These are phyloP conservation scores for Lachnellula hyalina DNA, from an alignment of 2,329 filamentous ascomycete genomes.

Conservation along the genomic window DNA sequence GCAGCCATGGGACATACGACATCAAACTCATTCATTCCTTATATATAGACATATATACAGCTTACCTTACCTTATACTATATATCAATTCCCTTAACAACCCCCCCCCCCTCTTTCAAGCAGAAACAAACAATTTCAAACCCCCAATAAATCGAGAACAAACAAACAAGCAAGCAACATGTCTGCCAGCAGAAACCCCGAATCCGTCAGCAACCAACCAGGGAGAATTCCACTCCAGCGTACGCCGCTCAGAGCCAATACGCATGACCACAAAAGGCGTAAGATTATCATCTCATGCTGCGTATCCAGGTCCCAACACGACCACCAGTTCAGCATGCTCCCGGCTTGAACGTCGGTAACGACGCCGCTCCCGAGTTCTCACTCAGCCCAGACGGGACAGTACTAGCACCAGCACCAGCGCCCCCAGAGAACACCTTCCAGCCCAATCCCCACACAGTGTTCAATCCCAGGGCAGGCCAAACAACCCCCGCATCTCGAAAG, in stretches of 20 bases:
- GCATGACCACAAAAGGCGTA: constrained; percentile 48
- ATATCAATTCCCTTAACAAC: no score
- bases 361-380: constrained; percentile 57
- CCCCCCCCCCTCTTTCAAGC: no score
- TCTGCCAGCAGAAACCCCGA: constrained; percentile 40
- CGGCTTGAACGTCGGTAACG: constrained; percentile 55
- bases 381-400: constrained; percentile 59
- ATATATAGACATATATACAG: no score
- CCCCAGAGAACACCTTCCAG: constrained; percentile 35
- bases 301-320: constrained; percentile 29
- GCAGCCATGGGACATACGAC: background rate
- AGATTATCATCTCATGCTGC: constrained; percentile 38
- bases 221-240: constrained; percentile 52
- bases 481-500: no score
- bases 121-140: background rate
- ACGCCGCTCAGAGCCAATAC: constrained; percentile 42
- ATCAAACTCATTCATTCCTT: no score
- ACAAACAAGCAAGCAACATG: constrained; percentile 2
- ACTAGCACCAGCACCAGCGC: no score
- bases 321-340: constrained; percentile 60
- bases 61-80: no score
- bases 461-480: no score
- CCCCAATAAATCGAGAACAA: background rate
- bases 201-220: constrained; percentile 48
- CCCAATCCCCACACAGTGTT: no score